These are phyloP conservation scores for Tephrocybe rancida DNA, from an alignment of 768 basidiomycete genomes.

Conservation along the genomic window DNA sequence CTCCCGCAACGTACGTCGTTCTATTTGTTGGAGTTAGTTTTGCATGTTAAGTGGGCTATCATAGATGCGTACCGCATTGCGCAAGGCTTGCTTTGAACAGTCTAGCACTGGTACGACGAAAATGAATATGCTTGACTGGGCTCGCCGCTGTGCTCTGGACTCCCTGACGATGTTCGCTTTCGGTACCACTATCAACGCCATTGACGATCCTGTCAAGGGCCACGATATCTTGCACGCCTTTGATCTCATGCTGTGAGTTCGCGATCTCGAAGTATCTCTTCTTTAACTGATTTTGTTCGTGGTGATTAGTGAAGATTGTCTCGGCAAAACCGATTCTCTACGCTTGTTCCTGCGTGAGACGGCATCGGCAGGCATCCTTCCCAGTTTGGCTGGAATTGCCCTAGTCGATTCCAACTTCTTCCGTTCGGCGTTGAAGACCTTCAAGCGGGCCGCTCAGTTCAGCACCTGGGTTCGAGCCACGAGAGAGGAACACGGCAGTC, in stretches of 20 bases:
- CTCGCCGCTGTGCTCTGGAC: conserved; percentile 6
- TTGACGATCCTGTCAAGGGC: conserved; percentile 6
- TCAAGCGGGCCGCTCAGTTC: conserved; percentile 4
- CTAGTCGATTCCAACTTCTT: conserved; percentile 7
- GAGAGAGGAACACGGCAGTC: conserved; percentile 4
- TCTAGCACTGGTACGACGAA: neutral
- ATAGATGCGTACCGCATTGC: conserved; percentile 2
- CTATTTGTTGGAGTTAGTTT: neutral
- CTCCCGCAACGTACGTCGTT: neutral
- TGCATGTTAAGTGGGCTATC: neutral
- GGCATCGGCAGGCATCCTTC: neutral
- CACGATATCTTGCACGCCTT: conserved; percentile 6
- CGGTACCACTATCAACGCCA: conserved; percentile 2
- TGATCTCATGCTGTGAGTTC: conserved; percentile 5
- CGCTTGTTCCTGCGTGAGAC: conserved; percentile 7
- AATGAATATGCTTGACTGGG: conserved; percentile 8
- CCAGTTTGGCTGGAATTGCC: conserved; percentile 3
- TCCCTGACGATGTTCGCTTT: conserved; percentile 10
- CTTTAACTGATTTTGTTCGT: neutral
- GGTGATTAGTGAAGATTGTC: neutral
- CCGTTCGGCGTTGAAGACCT: conserved; percentile 6
- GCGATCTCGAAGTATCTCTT: neutral
- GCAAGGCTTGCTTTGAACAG: neutral
- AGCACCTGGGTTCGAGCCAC: conserved; percentile 1
- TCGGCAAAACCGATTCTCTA: neutral